Base-by-base conservation (phyloP, 257 asterid species). In the Agastache rugosa region DNA sequence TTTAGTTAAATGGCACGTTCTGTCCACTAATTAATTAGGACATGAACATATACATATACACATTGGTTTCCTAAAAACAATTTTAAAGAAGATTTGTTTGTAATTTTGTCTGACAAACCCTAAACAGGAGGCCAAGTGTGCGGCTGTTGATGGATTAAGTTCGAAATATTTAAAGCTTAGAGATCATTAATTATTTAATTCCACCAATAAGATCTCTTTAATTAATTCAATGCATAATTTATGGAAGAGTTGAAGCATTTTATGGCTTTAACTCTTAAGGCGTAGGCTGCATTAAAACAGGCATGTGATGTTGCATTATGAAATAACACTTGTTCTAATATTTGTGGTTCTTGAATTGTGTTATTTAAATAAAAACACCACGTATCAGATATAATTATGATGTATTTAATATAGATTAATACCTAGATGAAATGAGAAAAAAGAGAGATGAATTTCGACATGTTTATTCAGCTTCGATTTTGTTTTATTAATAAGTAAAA, bases 311-410 rank as follows among this genome's bases (percentile, higher is more conserved):
- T 11, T 41, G 35, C 37, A 50, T 39, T 27, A 8, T 29, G 37
- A 53, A 29, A 5, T 23, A 42, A 72, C 78, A 78, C 78, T 55
- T 72, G 81, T 72, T 55, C 29, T 11, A 29, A 42, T 27, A 53
- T 63, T 53, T 70, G 53, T 69, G 80, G 54, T 23, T 11, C 20
- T 55, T 62, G 27, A 14, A 9, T 20, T 56, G 27, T 47, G n/a
- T 14, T 15, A 14, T 59, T 29, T 61, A 9, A 41, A 45, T 22
- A 12, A 59, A 63, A 69, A 70, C 37, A 17, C 71, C 60, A 73
- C 11, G 56, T 44, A 63, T 63, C 14, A 37, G 17, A 9, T 37
- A 5, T 3, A 42, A 12, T 27, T 12, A 64, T 63, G 54, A 41
- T 19, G 12, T 8, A 9, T 1, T 35, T 37, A 34, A 37, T n/a